Evolutionary conservation across 495 filamentous ascomycete genomes (phyloP).

Genomic region (Chaetomium fimeti): DNA sequence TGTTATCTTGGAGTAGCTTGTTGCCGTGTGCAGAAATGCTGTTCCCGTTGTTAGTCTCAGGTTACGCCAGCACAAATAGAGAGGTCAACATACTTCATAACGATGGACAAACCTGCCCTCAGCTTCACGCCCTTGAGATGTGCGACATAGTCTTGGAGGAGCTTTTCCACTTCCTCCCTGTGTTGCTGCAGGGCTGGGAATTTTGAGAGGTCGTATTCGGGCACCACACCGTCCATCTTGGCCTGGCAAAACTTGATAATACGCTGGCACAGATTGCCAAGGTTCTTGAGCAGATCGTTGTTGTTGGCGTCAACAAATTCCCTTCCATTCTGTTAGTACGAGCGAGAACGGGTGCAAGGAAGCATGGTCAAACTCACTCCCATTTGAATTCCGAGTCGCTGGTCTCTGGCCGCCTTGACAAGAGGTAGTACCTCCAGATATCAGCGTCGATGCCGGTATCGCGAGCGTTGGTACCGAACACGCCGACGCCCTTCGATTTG

Average conservation of each 20-base stretch:
- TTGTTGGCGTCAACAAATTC: slow-evolving; percentile 86
- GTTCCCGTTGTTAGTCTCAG: slow-evolving; percentile 43
- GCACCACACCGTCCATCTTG: slow-evolving; percentile 66
- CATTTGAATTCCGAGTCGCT: slow-evolving; percentile 89
- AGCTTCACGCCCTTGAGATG: slow-evolving; percentile 75
- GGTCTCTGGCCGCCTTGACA: slow-evolving; percentile 84
- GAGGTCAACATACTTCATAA: slow-evolving; percentile 49
- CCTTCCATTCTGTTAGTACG: slow-evolving; percentile 29
- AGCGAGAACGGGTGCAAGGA: too few species aligned
- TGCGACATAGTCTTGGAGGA: slow-evolving; percentile 66
- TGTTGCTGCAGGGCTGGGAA: slow-evolving; percentile 42
- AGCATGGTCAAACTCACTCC: slow-evolving; percentile 39
- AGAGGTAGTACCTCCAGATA: slow-evolving; percentile 91
- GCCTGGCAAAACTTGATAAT: slow-evolving; percentile 87
- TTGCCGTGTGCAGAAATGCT: slow-evolving; percentile 65
- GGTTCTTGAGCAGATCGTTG: slow-evolving; percentile 81
- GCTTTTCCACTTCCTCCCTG: slow-evolving; percentile 57
- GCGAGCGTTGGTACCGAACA: slow-evolving; percentile 85
- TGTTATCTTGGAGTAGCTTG: slow-evolving; percentile 83
- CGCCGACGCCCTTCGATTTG: slow-evolving; percentile 84
- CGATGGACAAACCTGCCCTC: slow-evolving; percentile 65
- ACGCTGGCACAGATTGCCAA: slow-evolving; percentile 93
- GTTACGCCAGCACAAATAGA: neutral
- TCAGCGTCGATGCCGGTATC: slow-evolving; percentile 83
- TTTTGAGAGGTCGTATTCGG: slow-evolving; percentile 55